These are phyloP conservation scores for Cladophialophora chaetospira DNA, from an alignment of 2,329 filamentous ascomycete species.

Conservation along the genomic window DNA sequence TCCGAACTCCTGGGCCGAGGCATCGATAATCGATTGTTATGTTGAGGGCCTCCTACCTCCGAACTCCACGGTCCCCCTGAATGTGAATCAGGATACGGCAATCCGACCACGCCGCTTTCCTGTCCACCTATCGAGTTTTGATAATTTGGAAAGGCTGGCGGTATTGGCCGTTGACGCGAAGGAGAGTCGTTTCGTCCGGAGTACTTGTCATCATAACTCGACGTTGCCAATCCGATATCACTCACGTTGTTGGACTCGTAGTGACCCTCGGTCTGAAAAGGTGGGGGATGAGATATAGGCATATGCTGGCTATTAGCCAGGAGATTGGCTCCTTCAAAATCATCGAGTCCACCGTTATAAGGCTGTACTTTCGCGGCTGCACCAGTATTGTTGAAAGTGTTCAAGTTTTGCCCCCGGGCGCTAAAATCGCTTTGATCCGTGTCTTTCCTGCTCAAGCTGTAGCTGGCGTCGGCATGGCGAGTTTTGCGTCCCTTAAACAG, in stretches of 20 bases:
- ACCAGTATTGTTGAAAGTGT: slow-evolving; percentile 13
- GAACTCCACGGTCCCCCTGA: not conserved
- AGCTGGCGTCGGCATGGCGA: slow-evolving; percentile 45
- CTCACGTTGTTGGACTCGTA: slow-evolving; percentile 15
- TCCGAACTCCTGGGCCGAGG: slow-evolving; percentile 20
- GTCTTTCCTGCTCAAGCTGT: slow-evolving; percentile 34
- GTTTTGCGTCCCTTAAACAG: slow-evolving; percentile 70
- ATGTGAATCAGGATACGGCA: slow-evolving; percentile 14
- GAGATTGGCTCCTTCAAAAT: slow-evolving; percentile 44
- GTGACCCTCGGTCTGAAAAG: not conserved
- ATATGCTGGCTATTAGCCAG: slow-evolving; percentile 36
- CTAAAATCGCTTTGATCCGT: slow-evolving; percentile 16
- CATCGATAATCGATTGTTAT: slow-evolving; percentile 18
- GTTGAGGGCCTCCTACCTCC: slow-evolving; percentile 1
- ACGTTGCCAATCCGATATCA: slow-evolving; percentile 29
- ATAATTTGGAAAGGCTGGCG: slow-evolving; percentile 5
- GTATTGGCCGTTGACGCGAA: not conserved
- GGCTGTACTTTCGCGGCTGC: slow-evolving; percentile 9
- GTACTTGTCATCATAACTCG: slow-evolving; percentile 25
- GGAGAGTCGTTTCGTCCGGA: slow-evolving; percentile 5
- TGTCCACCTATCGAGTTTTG: slow-evolving; percentile 10
- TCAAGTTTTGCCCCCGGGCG: slow-evolving; percentile 20
- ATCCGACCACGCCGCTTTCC: slow-evolving; percentile 8
- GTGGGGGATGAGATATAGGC: slow-evolving; percentile 3
- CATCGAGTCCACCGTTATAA: slow-evolving; percentile 12